These are phyloP conservation scores for Fraxinus pennsylvanica DNA, from an alignment of 257 asterid species.

Conservation along the genomic window DNA sequence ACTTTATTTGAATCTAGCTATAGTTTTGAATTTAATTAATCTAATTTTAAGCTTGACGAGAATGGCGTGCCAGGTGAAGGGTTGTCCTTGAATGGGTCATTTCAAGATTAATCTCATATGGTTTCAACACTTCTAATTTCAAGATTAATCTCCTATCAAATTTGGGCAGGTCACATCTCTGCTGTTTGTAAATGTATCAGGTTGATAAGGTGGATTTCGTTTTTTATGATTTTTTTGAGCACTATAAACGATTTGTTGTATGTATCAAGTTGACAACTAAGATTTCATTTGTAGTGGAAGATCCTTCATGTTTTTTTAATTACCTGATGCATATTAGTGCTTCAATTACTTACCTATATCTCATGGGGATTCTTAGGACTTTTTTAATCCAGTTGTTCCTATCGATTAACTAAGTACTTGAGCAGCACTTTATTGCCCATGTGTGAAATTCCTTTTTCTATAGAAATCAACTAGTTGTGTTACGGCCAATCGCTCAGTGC, in stretches of 20 bases:
- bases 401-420: background rate
- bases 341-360: background rate
- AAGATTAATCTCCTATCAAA: conserved; percentile 1
- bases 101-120: conserved; percentile 1
- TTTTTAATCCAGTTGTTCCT: background rate
- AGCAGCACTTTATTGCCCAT: background rate
- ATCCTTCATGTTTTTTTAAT: background rate
- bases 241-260: no score
- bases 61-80: background rate
- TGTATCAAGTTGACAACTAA: background rate
- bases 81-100: no score
- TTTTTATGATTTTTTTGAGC: no score
- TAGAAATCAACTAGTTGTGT: background rate
- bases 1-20: background rate
- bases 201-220: no score
- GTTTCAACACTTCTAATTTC: no score
- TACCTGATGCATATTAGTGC: background rate
- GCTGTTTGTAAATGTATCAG: no score
- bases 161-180: background rate
- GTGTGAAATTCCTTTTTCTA: background rate
- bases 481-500: no score
- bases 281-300: background rate
- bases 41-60: no score
- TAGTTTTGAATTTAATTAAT: no score
- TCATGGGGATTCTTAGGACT: background rate